A percentile compares a stretch with the other conserved stretches of the same genome.
Evolutionary conservation across 2,329 filamentous ascomycete species (phyloP).

Genomic region (Juglanconis sp.): DNA sequence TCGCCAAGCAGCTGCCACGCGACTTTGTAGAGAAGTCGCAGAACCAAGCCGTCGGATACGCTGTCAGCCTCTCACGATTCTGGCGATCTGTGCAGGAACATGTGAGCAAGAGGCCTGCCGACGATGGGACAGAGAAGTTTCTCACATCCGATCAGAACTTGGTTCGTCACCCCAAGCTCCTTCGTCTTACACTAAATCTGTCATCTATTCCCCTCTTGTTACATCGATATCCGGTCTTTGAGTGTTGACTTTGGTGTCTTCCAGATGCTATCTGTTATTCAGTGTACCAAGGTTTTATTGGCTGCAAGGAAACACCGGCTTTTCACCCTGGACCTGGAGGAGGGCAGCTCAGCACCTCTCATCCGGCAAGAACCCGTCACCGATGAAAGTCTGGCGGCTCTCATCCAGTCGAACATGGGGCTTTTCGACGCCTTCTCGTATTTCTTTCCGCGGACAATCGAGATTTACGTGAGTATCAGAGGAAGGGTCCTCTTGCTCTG

Average conservation of each 20-base stretch:
- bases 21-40: constrained; percentile 35
- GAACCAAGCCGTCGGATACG: constrained; percentile 37
- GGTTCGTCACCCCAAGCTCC: not conserved
- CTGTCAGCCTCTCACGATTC: constrained; percentile 35
- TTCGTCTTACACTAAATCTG: not conserved
- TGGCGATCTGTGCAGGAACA: constrained; percentile 32
- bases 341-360: constrained; percentile 35
- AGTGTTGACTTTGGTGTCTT: not conserved
- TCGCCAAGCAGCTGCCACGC: constrained; percentile 32
- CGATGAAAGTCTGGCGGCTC: constrained; percentile 29
- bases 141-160: constrained; percentile 19
- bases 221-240: not conserved
- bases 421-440: constrained; percentile 31
- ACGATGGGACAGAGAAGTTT: constrained; percentile 15
- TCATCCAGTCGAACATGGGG: constrained; percentile 33
- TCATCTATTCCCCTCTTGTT: not conserved
- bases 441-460: constrained; percentile 20
- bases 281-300: constrained; percentile 29
- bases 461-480: constrained; percentile 14
- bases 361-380: constrained; percentile 31
- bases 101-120: constrained; percentile 24
- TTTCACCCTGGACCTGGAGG: constrained; percentile 30
- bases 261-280: constrained; percentile 13
- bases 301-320: constrained; percentile 34
- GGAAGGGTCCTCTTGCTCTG: not conserved